Evolutionary conservation across 805 yeast genomes (phyloP), one percentile per base, ranked within the genome.

Genomic region (Zygoascus bituminiphila): DNA sequence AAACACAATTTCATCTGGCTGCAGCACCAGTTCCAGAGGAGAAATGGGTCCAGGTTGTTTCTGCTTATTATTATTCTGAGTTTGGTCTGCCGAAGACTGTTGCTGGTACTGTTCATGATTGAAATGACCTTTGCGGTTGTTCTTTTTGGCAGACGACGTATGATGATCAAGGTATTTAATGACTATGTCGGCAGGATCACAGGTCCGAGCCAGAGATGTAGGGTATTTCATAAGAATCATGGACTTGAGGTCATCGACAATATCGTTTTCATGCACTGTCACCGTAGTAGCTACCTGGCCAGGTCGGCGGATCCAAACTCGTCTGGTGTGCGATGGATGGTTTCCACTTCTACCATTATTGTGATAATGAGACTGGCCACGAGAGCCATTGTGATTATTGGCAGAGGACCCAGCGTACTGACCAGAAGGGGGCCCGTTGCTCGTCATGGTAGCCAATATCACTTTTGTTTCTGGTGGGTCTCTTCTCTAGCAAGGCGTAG

Each of bases 221-320:
- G 94, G 84, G 62, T 76, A 84, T 56, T 82, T 84, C 41, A 67
- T 67, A 33, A 81, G 64, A 1, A 89, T 73, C 51, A 78, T 73
- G 9, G 73, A 67, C 59, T 89, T 89, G 57, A 89, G 69, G 63
- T 91, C 96, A 63, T 89, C 98, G 4, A 89, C 75, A 1, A 88
- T 73, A 59, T 85, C 91, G 19, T 64, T 60, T 25, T 78, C 78
- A 15, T 71, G 70, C 17, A 85, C 82, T 50, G 71, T 61, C 5
- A 89, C 65, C 1, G 94, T 77, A 0, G 96, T 86, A 2, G 97
- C 84, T 15, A 62, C 59, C 7, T 66, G 59, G 26, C 64, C 62
- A 2, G 66, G 60, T 19, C 66, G 61, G 33, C 60, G 51, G 19
- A 68, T 67, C 72, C 72, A 68, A 1, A 68, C 54, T 33, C 63